Percentiles rank a stretch among this genome's conserved stretches.
These are phyloP conservation scores for Cucurbita moschata DNA, from an alignment of 306 rosid genomes.

Conservation along the genomic window DNA sequence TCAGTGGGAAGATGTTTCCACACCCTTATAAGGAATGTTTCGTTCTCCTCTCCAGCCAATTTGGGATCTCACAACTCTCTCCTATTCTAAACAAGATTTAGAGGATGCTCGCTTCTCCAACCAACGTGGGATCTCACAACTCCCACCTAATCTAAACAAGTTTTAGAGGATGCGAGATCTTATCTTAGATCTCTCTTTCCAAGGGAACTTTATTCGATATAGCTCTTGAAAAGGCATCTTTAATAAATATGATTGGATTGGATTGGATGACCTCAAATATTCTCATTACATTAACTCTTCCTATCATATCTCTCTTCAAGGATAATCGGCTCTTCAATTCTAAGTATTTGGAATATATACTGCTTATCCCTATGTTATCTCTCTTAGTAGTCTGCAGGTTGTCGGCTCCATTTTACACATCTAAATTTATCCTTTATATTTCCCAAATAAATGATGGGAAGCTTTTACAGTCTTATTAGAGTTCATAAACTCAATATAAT, in stretches of 20 bases:
- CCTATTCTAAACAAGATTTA: neutral
- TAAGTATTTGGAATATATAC: neutral
- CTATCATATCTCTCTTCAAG: neutral
- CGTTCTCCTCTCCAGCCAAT: no score
- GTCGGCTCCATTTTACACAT: neutral
- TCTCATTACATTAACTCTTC: neutral
- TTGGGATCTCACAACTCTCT: neutral
- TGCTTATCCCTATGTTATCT: neutral
- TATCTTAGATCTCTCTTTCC: neutral
- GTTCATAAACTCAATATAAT: neutral
- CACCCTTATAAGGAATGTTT: no score
- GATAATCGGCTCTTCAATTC: neutral
- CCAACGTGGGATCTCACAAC: no score
- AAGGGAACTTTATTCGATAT: neutral
- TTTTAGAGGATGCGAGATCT: neutral
- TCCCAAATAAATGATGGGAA: slow-evolving; percentile 1
- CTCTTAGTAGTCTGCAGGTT: neutral
- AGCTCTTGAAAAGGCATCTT: neutral
- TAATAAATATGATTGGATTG: neutral
- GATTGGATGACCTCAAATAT: neutral
- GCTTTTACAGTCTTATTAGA: neutral
- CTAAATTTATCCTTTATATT: neutral
- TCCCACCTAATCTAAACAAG: neutral
- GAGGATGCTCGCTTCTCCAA: no score
- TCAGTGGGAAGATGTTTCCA: no score